Evolutionary conservation across 768 basidiomycete species (phyloP).

Genomic region (Tephrocybe sp.): DNA sequence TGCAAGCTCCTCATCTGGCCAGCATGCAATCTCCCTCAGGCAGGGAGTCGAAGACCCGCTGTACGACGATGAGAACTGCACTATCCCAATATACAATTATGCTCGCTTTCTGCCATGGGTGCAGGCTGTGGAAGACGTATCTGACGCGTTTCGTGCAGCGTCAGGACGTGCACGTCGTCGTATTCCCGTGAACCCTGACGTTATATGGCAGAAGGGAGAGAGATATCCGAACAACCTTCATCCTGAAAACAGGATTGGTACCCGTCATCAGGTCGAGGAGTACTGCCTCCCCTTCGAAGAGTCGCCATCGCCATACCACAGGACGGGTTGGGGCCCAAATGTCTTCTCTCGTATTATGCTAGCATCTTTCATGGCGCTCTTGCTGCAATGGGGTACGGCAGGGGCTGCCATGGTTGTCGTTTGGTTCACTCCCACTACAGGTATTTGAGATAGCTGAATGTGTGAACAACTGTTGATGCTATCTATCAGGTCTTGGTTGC

Average conservation of each 20-base stretch:
- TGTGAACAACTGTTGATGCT: background rate
- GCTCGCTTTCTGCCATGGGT: conserved; percentile 29
- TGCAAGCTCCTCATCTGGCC: conserved; percentile 13
- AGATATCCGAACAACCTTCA: background rate
- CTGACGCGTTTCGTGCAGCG: conserved; percentile 22
- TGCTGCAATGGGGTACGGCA: conserved; percentile 28
- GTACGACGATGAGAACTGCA: conserved; percentile 22
- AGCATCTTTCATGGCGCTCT: conserved; percentile 21
- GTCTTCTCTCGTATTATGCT: conserved; percentile 21
- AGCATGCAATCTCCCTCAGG: conserved; percentile 20
- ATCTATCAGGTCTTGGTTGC: conserved; percentile 29
- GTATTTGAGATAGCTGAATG: too few species aligned
- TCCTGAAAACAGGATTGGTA: conserved; percentile 19
- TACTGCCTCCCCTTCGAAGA: conserved; percentile 14
- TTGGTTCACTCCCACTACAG: conserved; percentile 26
- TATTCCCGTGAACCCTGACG: conserved; percentile 17
- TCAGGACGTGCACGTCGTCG: conserved; percentile 17
- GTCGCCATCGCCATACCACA: background rate
- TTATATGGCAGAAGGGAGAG: conserved; percentile 18
- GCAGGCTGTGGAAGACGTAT: conserved; percentile 24
- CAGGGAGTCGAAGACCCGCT: conserved; percentile 11
- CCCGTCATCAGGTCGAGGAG: conserved; percentile 15
- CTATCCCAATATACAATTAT: conserved; percentile 31
- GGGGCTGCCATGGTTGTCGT: conserved; percentile 25
- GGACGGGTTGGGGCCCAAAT: conserved; percentile 16